Evolutionary conservation across 441 rosid species (phyloP).

Genomic region (Eutrema salsugineum): DNA sequence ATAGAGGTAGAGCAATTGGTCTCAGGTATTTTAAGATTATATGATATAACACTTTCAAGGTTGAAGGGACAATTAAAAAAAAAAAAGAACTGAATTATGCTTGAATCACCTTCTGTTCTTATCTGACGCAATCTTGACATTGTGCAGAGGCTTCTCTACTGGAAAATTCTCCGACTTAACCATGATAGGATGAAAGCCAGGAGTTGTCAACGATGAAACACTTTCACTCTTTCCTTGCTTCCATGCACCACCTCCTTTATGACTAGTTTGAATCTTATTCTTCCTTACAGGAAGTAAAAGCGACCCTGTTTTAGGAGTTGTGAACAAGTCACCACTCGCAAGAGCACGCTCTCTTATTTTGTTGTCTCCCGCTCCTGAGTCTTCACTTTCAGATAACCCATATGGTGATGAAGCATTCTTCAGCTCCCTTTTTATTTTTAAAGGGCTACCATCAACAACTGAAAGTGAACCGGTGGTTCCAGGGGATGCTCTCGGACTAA

Average conservation of each 20-base stretch:
- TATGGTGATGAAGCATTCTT: slow-evolving; percentile 70
- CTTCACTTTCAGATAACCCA: slow-evolving; percentile 86
- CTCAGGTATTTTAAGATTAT: background rate
- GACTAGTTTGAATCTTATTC: slow-evolving; percentile 52
- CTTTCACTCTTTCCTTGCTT: slow-evolving; percentile 81
- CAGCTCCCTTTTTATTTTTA: slow-evolving; percentile 59
- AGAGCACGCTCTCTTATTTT: slow-evolving; percentile 56
- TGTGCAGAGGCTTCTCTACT: slow-evolving; percentile 55
- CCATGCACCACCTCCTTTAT: slow-evolving; percentile 64
- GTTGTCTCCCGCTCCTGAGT: slow-evolving; percentile 81
- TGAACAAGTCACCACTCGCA: slow-evolving; percentile 45
- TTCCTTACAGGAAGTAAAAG: slow-evolving; percentile 49
- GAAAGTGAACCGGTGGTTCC: slow-evolving; percentile 50
- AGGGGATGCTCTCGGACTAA: slow-evolving; percentile 52
- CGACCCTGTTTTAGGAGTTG: slow-evolving; percentile 54
- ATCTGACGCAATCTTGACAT: slow-evolving; percentile 56
- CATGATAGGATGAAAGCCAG: slow-evolving; percentile 45
- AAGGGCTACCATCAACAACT: slow-evolving; percentile 41
- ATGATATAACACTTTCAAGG: background rate
- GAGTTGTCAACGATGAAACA: slow-evolving; percentile 52
- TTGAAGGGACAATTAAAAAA: background rate
- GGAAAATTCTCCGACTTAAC: slow-evolving; percentile 66
- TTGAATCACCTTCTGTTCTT: slow-evolving; percentile 60
- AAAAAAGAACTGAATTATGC: slow-evolving; percentile 4
- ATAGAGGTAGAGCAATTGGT: slow-evolving; percentile 1